phyloP scores from a whole-genome alignment of 139 green algal species.

The Tetraselmis chui region DNA sequence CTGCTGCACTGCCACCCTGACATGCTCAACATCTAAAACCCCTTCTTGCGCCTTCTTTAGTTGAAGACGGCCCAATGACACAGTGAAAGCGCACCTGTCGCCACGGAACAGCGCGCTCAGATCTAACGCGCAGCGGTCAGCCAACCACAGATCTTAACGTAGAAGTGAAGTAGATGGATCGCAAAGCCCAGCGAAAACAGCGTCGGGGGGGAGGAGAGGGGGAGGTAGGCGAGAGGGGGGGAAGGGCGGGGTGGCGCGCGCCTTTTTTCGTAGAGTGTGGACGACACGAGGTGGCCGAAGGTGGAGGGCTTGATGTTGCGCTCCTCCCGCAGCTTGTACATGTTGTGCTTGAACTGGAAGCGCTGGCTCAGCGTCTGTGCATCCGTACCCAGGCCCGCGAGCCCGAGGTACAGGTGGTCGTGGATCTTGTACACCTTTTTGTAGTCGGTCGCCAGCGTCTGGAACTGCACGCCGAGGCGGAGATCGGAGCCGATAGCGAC shows the following conservation, averaged over 20 bases:
- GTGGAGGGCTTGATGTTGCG: constrained; percentile 89
- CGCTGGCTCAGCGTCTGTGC: constrained; percentile 77
- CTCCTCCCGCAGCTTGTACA: constrained; percentile 97
- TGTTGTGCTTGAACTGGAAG: constrained; percentile 92
- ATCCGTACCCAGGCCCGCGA: constrained; percentile 90
- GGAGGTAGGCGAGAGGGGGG: neutral
- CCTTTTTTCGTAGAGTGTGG: constrained; percentile 90
- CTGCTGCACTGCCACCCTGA: no score
- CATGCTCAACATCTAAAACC: no score
- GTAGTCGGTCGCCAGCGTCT: constrained; percentile 93
- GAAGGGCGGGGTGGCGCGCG: neutral
- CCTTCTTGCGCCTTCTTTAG: no score
- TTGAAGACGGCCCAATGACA: no score
- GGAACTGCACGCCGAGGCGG: constrained; percentile 92
- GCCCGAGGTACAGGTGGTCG: constrained; percentile 87
- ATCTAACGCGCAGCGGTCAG: no score
- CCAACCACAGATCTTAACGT: no score
- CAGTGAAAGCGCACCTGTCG: no score
- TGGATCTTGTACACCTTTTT: constrained; percentile 92
- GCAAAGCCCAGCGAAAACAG: no score
- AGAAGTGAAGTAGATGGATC: no score
- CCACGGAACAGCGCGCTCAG: no score
- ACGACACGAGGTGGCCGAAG: constrained; percentile 87
- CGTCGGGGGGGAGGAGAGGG: neutral
- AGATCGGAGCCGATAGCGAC: constrained; percentile 95